Conservation (phyloP, 2,329 filamentous ascomycete genomes). For the Cladophialophora chaetospira region DNA sequence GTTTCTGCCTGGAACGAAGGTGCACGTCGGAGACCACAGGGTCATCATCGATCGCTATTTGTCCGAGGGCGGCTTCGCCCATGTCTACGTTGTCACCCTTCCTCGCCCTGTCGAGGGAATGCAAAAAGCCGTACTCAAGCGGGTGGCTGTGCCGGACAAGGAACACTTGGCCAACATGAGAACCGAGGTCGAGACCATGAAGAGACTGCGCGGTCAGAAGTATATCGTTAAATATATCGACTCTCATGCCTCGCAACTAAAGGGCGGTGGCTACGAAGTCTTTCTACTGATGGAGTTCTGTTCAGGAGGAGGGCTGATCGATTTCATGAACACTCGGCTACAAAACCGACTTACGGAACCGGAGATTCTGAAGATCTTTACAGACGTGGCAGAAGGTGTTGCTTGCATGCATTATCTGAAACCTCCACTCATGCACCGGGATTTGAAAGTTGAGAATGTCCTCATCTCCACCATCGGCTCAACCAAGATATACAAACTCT, state of each 20-base stretch:
- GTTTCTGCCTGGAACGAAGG: slow-evolving; percentile 91
- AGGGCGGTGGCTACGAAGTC: slow-evolving; percentile 93
- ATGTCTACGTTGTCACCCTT: slow-evolving; percentile 94
- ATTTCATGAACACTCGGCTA: slow-evolving; percentile 98
- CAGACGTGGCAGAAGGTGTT: slow-evolving; percentile 91
- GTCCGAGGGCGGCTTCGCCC: slow-evolving; percentile 95
- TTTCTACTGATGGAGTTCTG: slow-evolving; percentile 99
- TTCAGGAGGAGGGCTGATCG: slow-evolving; percentile 89
- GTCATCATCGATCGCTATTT: slow-evolving; percentile 96
- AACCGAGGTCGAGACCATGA: slow-evolving; percentile 99
- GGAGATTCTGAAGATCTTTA: slow-evolving; percentile 95
- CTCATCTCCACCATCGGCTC: slow-evolving; percentile 72
- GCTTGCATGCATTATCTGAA: slow-evolving; percentile 99
- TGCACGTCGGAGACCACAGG: slow-evolving; percentile 89
- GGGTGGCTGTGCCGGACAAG: slow-evolving; percentile 95
- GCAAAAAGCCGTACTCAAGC: slow-evolving; percentile 83
- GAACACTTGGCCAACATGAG: slow-evolving; percentile 93
- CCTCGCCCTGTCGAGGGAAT: slow-evolving; percentile 74
- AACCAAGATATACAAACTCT: slow-evolving; percentile 86
- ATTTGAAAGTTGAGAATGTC: slow-evolving; percentile 97
- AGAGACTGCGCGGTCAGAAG: slow-evolving; percentile 93
- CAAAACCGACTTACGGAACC: slow-evolving; percentile 96
- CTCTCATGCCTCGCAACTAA: slow-evolving; percentile 92
- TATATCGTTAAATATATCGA: slow-evolving; percentile 98
- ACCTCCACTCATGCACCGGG: slow-evolving; percentile 86